Evolutionary conservation across 768 basidiomycete species (phyloP), one percentile per base, ranked within the genome.

Genomic region (Daedaleopsis nitida): DNA sequence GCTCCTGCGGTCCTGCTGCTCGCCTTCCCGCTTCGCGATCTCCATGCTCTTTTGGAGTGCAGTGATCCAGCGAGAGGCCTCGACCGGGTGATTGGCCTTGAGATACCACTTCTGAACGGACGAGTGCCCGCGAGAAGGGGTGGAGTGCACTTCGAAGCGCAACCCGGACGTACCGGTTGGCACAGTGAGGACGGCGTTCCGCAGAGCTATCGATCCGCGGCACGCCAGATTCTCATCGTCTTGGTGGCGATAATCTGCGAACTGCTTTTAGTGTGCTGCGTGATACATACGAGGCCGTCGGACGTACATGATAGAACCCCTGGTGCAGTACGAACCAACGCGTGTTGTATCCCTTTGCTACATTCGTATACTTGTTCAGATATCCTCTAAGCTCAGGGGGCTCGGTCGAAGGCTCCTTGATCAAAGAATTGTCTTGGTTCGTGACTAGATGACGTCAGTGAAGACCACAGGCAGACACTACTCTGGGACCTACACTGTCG

Each of bases 281-380:
- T 21, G 32, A 24, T 21, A 12, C 2, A 35, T 58, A 48, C 44
- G 21, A 37, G 43, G 17, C 52, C 16, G n/a, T 37, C 9, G 6
- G 4, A 59, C 90, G 24, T 70, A 92, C 92, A 94, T 17, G 91
- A 92, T n/a, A 96, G 73, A 24, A 91, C 79, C 0, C 95, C 56
- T 89, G 84, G 68, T 91, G 88, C 19, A 97, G 81, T 0, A 96
- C 92, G 69, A 98, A 96, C 94, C 94, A 97, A 1, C 95, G 81
- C 0, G 91, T 89, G 60, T 86, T 87, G 71, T 94, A 96, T 0
- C 96, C 95, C 66, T 86, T 88, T 0, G 93, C 92, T 42, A 97
- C 91, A 66, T 97, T 98, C 1, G 89, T 87, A 70, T 95, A 97
- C 73, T 98, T 98, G 73, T 91, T 93, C 19, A 94, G 77, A 69